phyloP scores from a whole-genome alignment of 139 green algal species.

The Haematococcus sp. region DNA sequence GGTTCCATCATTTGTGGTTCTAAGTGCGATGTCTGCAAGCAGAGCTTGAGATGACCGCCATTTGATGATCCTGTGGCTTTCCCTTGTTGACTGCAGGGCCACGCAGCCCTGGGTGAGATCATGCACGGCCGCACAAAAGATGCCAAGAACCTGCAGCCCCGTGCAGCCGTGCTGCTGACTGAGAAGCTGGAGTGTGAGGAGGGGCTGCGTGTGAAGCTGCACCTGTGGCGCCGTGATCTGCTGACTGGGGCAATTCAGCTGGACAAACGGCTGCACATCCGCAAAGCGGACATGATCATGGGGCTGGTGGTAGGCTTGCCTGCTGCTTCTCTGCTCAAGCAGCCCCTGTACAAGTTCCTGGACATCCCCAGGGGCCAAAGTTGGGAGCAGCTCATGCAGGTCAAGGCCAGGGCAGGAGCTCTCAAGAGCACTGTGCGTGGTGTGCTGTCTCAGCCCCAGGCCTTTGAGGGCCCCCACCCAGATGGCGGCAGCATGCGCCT shows the following conservation, averaged over 20 bases:
- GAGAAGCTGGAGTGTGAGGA: constrained; percentile 3
- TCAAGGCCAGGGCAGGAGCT: constrained; percentile 4
- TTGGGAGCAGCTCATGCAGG: constrained; percentile 6
- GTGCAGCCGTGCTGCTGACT: neutral
- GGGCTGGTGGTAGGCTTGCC: neutral
- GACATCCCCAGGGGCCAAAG: too few species aligned
- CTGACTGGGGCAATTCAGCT: constrained; percentile 7
- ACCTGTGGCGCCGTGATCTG: constrained; percentile 11
- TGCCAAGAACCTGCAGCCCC: neutral
- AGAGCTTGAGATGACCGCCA: neutral
- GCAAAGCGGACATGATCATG: neutral
- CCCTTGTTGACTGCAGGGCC: neutral
- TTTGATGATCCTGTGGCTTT: neutral
- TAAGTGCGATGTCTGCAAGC: neutral
- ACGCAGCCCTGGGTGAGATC: neutral
- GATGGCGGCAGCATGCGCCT: constrained; percentile 25
- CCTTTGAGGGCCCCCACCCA: constrained; percentile 21
- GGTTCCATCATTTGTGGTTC: too few species aligned
- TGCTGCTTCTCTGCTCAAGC: neutral
- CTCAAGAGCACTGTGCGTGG: constrained; percentile 5
- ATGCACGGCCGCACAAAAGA: neutral
- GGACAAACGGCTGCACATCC: constrained; percentile 1
- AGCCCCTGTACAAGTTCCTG: neutral
- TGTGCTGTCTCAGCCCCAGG: neutral
- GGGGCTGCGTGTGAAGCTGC: neutral